A percentile compares a stretch with the other conserved stretches of the same genome.
phyloP scores from a whole-genome alignment of 2,329 filamentous ascomycete genomes.

The Ustilaginoidea virens region DNA sequence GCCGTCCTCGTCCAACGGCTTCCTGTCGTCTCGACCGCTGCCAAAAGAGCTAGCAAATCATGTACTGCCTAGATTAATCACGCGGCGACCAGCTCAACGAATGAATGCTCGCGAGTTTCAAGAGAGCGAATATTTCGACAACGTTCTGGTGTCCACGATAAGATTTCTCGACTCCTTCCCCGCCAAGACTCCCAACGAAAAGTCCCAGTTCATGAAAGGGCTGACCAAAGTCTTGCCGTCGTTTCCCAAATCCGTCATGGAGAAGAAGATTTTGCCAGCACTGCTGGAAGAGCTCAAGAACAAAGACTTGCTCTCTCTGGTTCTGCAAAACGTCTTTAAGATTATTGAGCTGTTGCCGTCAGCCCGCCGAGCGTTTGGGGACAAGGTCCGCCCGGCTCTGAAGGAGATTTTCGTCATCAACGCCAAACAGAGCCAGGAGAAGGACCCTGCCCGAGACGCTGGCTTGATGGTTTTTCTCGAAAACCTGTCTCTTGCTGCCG shows the following conservation, averaged over 20 bases:
- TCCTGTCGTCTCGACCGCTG: conserved; percentile 61
- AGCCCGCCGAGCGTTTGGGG: conserved; percentile 63
- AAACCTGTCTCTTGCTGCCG: conserved; percentile 58
- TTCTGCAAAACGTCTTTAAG: conserved; percentile 84
- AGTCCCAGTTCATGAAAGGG: conserved; percentile 80
- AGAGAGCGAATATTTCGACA: conserved; percentile 91
- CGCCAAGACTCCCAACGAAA: conserved; percentile 82
- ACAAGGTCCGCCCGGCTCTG: conserved; percentile 71
- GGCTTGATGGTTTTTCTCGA: conserved; percentile 86
- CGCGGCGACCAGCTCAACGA: conserved; percentile 71
- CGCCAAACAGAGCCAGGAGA: conserved; percentile 45
- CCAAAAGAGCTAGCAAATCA: conserved; percentile 62
- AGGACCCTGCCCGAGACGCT: conserved; percentile 72
- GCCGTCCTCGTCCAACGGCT: conserved; percentile 71
- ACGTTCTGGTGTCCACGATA: conserved; percentile 89
- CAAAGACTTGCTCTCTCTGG: conserved; percentile 66
- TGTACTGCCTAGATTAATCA: conserved; percentile 75
- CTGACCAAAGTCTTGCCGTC: conserved; percentile 75
- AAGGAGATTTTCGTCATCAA: conserved; percentile 66
- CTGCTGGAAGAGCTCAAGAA: conserved; percentile 91
- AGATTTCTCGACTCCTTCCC: conserved; percentile 86
- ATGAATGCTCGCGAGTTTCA: conserved; percentile 86
- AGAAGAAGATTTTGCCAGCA: conserved; percentile 84
- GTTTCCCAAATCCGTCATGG: conserved; percentile 84
- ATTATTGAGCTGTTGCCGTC: conserved; percentile 68